A percentile compares a stretch with the other conserved stretches of the same genome.
Conservation (phyloP, 2,329 filamentous ascomycete species). For the Penicillium janthinellum region DNA sequence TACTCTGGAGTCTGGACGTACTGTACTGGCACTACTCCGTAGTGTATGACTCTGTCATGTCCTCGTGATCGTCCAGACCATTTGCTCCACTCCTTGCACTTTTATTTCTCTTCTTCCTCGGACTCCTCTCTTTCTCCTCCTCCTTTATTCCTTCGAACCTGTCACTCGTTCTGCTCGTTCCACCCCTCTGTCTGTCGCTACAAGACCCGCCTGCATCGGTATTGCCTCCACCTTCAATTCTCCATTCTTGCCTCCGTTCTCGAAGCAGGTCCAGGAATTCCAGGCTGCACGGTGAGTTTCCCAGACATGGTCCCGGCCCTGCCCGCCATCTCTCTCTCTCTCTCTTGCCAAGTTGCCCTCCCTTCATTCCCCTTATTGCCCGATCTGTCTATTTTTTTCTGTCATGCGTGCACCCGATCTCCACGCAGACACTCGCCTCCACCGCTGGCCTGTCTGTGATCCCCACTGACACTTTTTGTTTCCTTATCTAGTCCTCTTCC, state of each 20-base stretch:
- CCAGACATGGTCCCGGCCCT: conserved; percentile 3
- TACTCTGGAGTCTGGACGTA: no score
- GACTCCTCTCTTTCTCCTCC: conserved; percentile 4
- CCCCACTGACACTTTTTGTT: conserved; percentile 1
- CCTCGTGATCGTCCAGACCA: conserved; percentile 2
- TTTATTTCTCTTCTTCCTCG: conserved; percentile 13
- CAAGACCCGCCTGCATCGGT: not conserved
- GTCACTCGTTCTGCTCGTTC: not conserved
- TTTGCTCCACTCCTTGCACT: not conserved
- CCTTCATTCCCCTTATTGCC: conserved; percentile 23
- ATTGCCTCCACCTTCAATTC: not conserved
- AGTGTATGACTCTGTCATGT: not conserved
- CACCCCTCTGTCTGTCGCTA: conserved; percentile 9
- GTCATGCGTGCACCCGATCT: not conserved
- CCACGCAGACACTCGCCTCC: conserved; percentile 1
- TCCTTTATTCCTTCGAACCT: not conserved
- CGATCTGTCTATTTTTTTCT: conserved; percentile 5
- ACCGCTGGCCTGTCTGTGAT: not conserved
- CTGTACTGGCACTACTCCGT: no score
- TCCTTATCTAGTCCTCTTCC: not conserved
- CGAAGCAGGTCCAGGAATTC: conserved; percentile 6
- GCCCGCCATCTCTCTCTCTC: not conserved
- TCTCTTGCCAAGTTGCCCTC: not conserved
- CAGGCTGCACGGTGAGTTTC: conserved; percentile 12
- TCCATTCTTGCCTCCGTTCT: conserved; percentile 7